These are phyloP conservation scores for Tulasnella sp. DNA, from an alignment of 768 basidiomycete species.

Conservation along the genomic window DNA sequence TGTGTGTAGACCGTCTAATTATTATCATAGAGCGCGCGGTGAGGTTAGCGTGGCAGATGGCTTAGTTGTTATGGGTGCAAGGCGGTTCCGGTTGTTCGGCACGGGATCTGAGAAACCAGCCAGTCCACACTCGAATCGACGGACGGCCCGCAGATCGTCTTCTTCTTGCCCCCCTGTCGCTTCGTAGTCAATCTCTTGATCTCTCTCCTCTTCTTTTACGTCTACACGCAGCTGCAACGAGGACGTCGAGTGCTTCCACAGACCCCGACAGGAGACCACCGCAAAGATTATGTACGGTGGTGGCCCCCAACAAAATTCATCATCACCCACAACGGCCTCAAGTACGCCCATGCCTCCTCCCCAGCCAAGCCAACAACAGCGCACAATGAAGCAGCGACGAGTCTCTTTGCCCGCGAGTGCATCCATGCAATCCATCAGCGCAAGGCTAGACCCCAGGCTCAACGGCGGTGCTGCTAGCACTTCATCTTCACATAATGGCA, in stretches of 20 bases:
- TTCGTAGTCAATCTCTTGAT: slow-evolving; percentile 13
- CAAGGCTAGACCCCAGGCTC: slow-evolving; percentile 2
- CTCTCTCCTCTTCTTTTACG: not conserved
- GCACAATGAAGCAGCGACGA: slow-evolving; percentile 28
- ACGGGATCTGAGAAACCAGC: not conserved
- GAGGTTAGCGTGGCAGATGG: not conserved
- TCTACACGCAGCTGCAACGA: slow-evolving; percentile 4
- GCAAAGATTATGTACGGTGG: not conserved
- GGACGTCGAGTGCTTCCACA: not conserved
- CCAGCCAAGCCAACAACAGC: not conserved
- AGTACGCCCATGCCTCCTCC: slow-evolving; percentile 18
- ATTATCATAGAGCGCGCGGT: not conserved
- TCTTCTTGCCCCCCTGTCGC: slow-evolving; percentile 4
- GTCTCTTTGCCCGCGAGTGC: slow-evolving; percentile 27
- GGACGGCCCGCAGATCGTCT: not conserved
- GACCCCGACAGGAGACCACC: too few species aligned
- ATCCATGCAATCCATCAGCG: not conserved
- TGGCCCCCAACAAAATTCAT: slow-evolving; percentile 11
- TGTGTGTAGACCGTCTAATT: too few species aligned
- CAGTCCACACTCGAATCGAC: not conserved
- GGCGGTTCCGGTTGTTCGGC: slow-evolving; percentile 13
- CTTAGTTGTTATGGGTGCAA: not conserved
- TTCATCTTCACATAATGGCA: slow-evolving; percentile 20
- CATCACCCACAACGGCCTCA: not conserved
- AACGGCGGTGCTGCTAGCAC: slow-evolving; percentile 14